These are phyloP conservation scores for Bassia scoparia DNA, from an alignment of 148 eudicot genomes.

Conservation along the genomic window DNA sequence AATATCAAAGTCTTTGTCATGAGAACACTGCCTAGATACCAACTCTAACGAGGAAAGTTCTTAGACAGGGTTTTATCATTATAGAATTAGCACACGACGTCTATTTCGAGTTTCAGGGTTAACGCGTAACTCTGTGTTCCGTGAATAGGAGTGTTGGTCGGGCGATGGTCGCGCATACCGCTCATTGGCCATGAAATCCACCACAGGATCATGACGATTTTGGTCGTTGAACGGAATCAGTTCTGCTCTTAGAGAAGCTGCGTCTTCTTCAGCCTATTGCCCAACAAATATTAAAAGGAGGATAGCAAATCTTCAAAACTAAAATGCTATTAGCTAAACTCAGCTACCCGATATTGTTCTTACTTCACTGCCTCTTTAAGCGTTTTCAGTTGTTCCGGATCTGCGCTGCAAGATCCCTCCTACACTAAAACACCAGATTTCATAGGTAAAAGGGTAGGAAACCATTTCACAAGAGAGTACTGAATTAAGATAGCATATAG, in stretches of 20 bases:
- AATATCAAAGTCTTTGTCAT: constrained; percentile 19
- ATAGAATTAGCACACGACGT: constrained; percentile 47
- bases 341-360: constrained; percentile 87
- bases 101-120: constrained; percentile 62
- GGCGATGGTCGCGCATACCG: constrained; percentile 55
- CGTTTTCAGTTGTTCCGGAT: constrained; percentile 71
- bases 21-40: constrained; percentile 13
- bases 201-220: constrained; percentile 50
- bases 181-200: constrained; percentile 36
- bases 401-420: constrained; percentile 95
- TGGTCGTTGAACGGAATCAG: constrained; percentile 83
- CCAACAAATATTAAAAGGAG: constrained; percentile 27
- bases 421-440: constrained; percentile 40
- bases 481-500: background rate
- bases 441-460: constrained; percentile 18
- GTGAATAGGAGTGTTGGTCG: constrained; percentile 52
- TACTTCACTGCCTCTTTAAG: constrained; percentile 90
- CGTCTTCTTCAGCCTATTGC: constrained; percentile 94
- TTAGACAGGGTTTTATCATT: background rate
- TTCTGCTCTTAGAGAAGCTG: constrained; percentile 88
- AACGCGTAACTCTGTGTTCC: constrained; percentile 79
- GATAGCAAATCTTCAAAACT: background rate
- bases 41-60: background rate
- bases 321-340: background rate
- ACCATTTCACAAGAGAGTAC: background rate